Evolutionary conservation across 805 yeast genomes (phyloP).

Genomic region (Hanseniaspora valbyensis): DNA sequence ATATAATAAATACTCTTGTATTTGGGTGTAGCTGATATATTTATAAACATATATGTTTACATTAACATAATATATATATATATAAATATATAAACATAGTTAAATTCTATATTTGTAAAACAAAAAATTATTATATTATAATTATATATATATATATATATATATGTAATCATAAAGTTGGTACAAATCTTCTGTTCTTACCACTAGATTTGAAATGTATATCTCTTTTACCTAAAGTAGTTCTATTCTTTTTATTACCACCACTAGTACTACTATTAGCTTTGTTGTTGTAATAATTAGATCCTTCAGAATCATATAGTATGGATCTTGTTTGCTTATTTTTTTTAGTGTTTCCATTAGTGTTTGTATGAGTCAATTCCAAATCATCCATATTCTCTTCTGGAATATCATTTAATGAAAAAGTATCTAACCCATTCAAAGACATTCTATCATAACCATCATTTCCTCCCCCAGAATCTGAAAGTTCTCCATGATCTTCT

Average conservation of each 20-base stretch:
- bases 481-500: neutral
- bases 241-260: neutral
- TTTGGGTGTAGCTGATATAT: no score
- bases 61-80: no score
- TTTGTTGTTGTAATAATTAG: neutral
- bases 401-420: constrained; percentile 13
- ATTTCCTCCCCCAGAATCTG: neutral
- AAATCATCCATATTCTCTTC: constrained; percentile 7
- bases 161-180: neutral
- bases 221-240: neutral
- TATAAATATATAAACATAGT: no score
- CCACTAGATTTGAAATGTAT: constrained; percentile 13
- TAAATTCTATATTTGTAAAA: neutral
- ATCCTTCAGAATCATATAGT: neutral
- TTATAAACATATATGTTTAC: no score
- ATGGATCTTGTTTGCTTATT: neutral
- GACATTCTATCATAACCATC: neutral
- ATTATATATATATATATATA: neutral
- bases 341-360: neutral
- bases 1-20: no score
- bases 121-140: neutral
- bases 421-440: neutral
- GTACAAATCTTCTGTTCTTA: constrained; percentile 13
- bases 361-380: neutral
- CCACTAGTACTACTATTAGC: neutral